Evolutionary conservation across 2,329 filamentous ascomycete genomes (phyloP), one percentile per base, ranked within the genome.

Genomic region (Penicillium sp.): DNA sequence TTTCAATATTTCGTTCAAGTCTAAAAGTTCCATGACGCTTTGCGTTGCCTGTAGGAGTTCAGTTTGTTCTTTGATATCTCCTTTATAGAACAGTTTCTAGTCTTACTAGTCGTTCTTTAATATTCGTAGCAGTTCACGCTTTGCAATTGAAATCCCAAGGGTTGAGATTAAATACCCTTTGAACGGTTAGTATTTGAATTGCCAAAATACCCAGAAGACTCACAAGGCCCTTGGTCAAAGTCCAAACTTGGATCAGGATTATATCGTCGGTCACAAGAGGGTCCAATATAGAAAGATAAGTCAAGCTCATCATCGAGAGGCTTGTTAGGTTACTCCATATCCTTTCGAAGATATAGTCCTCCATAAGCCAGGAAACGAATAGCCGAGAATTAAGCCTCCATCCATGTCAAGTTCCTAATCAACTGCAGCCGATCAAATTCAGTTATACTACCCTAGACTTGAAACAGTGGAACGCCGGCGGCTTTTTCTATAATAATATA

Each of bases 401-500:
- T 45, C 32, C 61, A 14, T 5, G 62, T 63, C 38, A 68, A 44
- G 24, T 58, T 51, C 42, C 58, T 63, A 13, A 67, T 67, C 7
- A 70, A 54, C 16, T 64, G 36, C 9, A 64, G 29, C 22, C 57
- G 54, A 24, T 67, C 56, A n/a, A 52, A 65, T 44, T 60, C 62
- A 47, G 52, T 58, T 68, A 75, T 73, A 21, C 44, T 58, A 16
- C 57, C 65, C 70, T 67, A 71, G 52, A 32, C 61, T 52, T 68
- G 43, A 39, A 65, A 58, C n/a, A 75, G 59, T 18, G 60, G 50
- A 53, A 73, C 58, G 2, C 75, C 73, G 4, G 49, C 44, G 4
- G 69, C 65, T 54, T 73, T 70, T 61, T 75, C 69, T 67, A 76
- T 74, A 55, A 77, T 71, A 24, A 77, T 75, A 52, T 75, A 75